These are phyloP conservation scores for Sordaria brevicollis DNA, from an alignment of 495 filamentous ascomycete genomes.

Conservation along the genomic window DNA sequence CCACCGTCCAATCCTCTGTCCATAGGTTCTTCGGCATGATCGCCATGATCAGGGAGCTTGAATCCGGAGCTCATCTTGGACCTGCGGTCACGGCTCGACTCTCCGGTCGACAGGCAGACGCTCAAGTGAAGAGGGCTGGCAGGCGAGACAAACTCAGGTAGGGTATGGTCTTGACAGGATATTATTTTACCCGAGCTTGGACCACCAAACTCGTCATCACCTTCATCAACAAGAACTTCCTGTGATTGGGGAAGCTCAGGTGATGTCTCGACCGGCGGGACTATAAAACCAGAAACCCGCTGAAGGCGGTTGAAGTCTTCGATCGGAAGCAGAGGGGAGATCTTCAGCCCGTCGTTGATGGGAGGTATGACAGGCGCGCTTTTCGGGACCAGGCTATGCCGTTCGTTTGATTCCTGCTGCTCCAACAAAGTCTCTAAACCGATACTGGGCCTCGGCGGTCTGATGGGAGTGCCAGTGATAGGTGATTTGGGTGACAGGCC, in stretches of 20 bases:
- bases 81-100: not conserved
- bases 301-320: not conserved
- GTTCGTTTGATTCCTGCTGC: conserved; percentile 7
- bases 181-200: not conserved
- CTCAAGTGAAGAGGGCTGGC: not conserved
- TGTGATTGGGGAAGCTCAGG: not conserved
- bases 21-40: not conserved
- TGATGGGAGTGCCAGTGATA: not conserved
- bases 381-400: not conserved
- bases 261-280: not conserved
- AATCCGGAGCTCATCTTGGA: not conserved
- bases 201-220: not conserved
- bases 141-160: not conserved
- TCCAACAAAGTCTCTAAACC: conserved; percentile 15
- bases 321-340: not conserved
- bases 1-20: not conserved
- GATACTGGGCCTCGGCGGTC: conserved; percentile 3
- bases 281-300: not conserved
- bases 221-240: not conserved
- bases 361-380: conserved; percentile 1
- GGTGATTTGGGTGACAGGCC: not conserved
- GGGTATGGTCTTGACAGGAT: not conserved
- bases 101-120: not conserved
- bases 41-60: not conserved
- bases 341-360: not conserved